A percentile compares a stretch with the other conserved stretches of the same genome.
phyloP scores from a whole-genome alignment of 495 filamentous ascomycete genomes.

The Penicillium malachiteum region DNA sequence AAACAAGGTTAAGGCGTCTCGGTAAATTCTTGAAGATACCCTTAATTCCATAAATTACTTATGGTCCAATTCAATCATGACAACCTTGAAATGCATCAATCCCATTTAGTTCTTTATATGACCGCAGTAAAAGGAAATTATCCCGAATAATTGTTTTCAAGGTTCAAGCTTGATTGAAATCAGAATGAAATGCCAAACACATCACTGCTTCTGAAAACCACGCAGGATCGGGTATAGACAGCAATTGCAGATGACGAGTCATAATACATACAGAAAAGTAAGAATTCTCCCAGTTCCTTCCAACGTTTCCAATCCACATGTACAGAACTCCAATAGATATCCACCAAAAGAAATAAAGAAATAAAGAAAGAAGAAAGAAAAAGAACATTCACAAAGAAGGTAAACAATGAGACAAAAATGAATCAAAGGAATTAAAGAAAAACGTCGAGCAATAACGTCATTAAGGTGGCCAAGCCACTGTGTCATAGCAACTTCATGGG shows the following conservation, averaged over 20 bases:
- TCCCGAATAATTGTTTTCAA: too few species aligned
- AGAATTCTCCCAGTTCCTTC: slow-evolving; percentile 4
- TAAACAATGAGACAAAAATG: neutral
- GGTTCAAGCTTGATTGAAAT: too few species aligned
- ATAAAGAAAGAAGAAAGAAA: too few species aligned
- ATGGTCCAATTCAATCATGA: too few species aligned
- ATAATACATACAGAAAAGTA: slow-evolving; percentile 18
- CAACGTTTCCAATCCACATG: slow-evolving; percentile 12
- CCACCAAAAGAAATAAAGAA: too few species aligned
- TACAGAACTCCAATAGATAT: slow-evolving; percentile 19
- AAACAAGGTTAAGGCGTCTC: slow-evolving; percentile 17
- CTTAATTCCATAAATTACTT: neutral
- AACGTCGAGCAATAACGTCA: slow-evolving; percentile 10
- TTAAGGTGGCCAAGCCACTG: slow-evolving; percentile 5
- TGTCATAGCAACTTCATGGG: neutral
- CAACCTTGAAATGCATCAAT: too few species aligned
- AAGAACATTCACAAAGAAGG: slow-evolving; percentile 6
- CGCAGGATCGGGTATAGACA: slow-evolving; percentile 21
- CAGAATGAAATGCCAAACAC: slow-evolving; percentile 3
- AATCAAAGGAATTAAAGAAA: slow-evolving; percentile 3
- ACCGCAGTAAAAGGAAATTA: too few species aligned
- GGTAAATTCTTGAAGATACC: slow-evolving; percentile 4
- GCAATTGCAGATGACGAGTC: slow-evolving; percentile 14
- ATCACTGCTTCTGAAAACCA: too few species aligned
- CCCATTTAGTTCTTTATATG: too few species aligned